phyloP scores from a whole-genome alignment of 768 basidiomycete species.

The Boletales sp. region DNA sequence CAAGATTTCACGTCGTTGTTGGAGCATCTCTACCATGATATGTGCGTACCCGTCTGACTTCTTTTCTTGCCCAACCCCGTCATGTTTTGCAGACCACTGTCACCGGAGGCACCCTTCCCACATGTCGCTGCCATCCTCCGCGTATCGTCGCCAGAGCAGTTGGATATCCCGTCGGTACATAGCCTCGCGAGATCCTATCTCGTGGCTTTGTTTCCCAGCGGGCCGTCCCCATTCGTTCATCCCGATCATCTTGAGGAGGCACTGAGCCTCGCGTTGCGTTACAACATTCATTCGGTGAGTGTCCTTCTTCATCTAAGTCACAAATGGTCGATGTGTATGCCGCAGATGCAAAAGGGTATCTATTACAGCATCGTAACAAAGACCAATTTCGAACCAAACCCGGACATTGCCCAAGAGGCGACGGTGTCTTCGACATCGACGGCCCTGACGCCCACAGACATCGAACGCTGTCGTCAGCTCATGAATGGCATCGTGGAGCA shows the following conservation, averaged over 20 bases:
- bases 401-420: conserved; percentile 8
- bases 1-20: conserved; percentile 55
- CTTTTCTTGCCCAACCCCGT: neutral
- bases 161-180: conserved; percentile 58
- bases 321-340: neutral
- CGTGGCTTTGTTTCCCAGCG: conserved; percentile 45
- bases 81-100: conserved; percentile 42
- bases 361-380: conserved; percentile 63
- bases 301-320: neutral
- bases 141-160: conserved; percentile 49
- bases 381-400: conserved; percentile 50
- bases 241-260: conserved; percentile 51
- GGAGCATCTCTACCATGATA: conserved; percentile 65
- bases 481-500: conserved; percentile 56
- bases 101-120: conserved; percentile 38
- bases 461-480: conserved; percentile 44
- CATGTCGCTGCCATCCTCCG: conserved; percentile 56
- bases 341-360: conserved; percentile 57
- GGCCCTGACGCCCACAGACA: conserved; percentile 30
- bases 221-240: conserved; percentile 40
- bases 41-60: conserved; percentile 41
- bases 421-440: neutral
- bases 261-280: conserved; percentile 46
- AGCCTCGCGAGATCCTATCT: conserved; percentile 41
- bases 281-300: conserved; percentile 49